Percentiles rank a stretch among this genome's conserved stretches.
Evolutionary conservation across 23 red algal species (phyloP).

Genomic region (Gracilariopsis chorda): DNA sequence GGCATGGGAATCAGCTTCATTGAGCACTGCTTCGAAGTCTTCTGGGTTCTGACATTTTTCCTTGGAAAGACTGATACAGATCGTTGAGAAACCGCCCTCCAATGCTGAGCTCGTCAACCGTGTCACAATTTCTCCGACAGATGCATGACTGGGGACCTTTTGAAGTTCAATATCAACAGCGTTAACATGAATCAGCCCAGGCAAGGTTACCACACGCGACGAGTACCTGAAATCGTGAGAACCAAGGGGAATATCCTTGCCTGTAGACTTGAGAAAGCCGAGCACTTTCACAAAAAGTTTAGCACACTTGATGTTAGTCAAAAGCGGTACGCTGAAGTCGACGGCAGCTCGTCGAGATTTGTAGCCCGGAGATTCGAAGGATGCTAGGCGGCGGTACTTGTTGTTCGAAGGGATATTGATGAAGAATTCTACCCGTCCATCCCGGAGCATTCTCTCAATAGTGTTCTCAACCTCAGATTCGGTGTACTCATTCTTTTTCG

Average conservation of each 20-base stretch:
- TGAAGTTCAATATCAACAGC: not conserved
- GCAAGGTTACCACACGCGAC: constrained; percentile 84
- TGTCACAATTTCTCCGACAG: not conserved
- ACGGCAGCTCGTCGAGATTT: constrained; percentile 84
- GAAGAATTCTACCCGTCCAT: constrained; percentile 84
- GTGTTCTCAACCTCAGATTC: constrained; percentile 73
- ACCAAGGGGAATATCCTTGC: constrained; percentile 42
- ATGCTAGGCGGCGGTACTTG: constrained; percentile 84
- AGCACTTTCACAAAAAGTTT: constrained; percentile 88
- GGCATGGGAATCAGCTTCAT: not conserved
- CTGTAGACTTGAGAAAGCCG: constrained; percentile 24
- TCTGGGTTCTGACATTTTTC: constrained; percentile 35
- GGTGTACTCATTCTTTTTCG: constrained; percentile 77
- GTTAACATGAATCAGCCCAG: constrained; percentile 76
- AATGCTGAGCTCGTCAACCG: constrained; percentile 25
- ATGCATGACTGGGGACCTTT: not conserved
- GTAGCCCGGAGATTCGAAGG: constrained; percentile 90
- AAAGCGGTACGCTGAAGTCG: constrained; percentile 90
- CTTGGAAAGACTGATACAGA: constrained; percentile 1
- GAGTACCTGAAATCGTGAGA: constrained; percentile 86
- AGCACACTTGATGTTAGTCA: constrained; percentile 99
- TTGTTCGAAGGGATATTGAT: constrained; percentile 98
- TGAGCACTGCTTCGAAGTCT: not conserved
- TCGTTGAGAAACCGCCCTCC: constrained; percentile 69
- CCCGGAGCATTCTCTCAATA: constrained; percentile 81